Evolutionary conservation across 768 basidiomycete species (phyloP), one percentile per base, ranked within the genome.

Genomic region (Leccinum subgranulosum): DNA sequence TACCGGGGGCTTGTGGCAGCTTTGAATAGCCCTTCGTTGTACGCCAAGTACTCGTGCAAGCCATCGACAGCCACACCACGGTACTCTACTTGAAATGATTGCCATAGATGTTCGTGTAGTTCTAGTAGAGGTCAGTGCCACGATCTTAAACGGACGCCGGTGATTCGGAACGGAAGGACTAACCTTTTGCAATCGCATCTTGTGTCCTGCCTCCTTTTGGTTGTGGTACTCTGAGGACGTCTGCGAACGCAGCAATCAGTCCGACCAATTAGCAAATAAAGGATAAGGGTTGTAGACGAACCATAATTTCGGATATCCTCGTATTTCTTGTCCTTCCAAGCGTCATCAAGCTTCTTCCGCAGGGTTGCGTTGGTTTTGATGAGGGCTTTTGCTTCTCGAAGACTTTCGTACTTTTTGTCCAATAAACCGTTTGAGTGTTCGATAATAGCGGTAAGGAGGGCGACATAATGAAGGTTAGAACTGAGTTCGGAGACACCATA

Each of bases 381-480:
- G 17, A 39, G 36, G 5, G 0, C 3, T 39, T 39, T 39, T n/a
- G 36, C 36, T n/a, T 17, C 9, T 39, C 17, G 3, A n/a, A 3
- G 17, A 15, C 6, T 11, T 10, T 10, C 2, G n/a, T 41, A 41
- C 39, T n/a, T 41, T 4, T 19, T 41, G n/a, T 41, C 39, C 39
- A 41, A 11, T 41, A 11, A 4, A 19, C 2, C n/a, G 2, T 41
- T 19, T 5, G 39, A 41, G 39, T 41, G 39, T 41, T 41, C 0
- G 10, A 41, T 8, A 11, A 41, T 1, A 5, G 39, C 39, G 2
- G 39, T 0, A 10, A 41, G 39, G n/a, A 41, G 39, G 2, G 1
- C n/a, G n/a, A 5, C 0, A 41, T 36, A 36, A 0, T 41, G 39
- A 41, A 0, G n/a, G 39, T n/a, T 2, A 3, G 39, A n/a, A 4